Evolutionary conservation across 495 filamentous ascomycete species (phyloP).

Genomic region (Penicillium canariense): DNA sequence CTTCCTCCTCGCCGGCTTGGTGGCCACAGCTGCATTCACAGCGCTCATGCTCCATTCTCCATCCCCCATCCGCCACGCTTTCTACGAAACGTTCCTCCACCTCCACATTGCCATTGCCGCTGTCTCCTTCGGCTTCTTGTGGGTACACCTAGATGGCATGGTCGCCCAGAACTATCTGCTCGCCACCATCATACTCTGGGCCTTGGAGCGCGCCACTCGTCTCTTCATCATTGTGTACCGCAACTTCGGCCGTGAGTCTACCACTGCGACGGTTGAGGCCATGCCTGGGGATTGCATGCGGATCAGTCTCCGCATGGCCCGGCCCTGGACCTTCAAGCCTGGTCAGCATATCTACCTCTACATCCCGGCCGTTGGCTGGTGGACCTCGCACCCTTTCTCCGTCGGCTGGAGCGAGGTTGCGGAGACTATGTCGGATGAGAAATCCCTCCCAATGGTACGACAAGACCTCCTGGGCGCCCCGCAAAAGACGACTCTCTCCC

Average conservation of each 20-base stretch:
- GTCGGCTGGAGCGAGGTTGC: constrained; percentile 74
- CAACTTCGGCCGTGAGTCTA: constrained; percentile 63
- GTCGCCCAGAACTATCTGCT: constrained; percentile 66
- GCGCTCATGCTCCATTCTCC: constrained; percentile 64
- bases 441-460: constrained; percentile 37
- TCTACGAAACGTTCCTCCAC: constrained; percentile 92
- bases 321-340: constrained; percentile 72
- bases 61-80: constrained; percentile 82
- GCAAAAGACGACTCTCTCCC: constrained; percentile 62
- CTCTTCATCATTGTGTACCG: constrained; percentile 66
- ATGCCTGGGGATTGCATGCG: constrained; percentile 80
- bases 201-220: constrained; percentile 67
- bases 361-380: constrained; percentile 68
- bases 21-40: constrained; percentile 47
- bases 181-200: constrained; percentile 71
- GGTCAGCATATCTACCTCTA: constrained; percentile 89
- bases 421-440: constrained; percentile 38
- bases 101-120: constrained; percentile 71
- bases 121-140: constrained; percentile 60
- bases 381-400: constrained; percentile 92
- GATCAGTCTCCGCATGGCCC: constrained; percentile 77
- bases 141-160: constrained; percentile 67
- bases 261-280: constrained; percentile 69
- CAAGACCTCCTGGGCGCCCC: constrained; percentile 31
- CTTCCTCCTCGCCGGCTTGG: constrained; percentile 58